These are phyloP conservation scores for Lecanoromycetidae sp. DNA, from an alignment of 2,329 filamentous ascomycete species.

Conservation along the genomic window DNA sequence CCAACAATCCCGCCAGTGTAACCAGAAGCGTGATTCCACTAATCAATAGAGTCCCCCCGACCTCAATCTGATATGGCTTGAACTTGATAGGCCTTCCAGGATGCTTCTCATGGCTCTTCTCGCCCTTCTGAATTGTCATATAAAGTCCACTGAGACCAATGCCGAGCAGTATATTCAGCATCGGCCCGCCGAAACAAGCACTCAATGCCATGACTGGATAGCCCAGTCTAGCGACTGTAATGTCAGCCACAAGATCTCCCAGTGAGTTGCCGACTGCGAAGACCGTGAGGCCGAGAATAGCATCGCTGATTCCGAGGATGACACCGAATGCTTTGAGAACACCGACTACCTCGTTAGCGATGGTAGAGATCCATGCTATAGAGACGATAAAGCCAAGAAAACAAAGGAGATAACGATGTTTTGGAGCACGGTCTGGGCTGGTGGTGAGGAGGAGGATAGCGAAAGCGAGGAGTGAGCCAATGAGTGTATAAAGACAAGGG, in stretches of 20 bases:
- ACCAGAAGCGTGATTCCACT: slow-evolving; percentile 72
- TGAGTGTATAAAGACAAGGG: slow-evolving; percentile 51
- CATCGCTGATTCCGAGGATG: slow-evolving; percentile 84
- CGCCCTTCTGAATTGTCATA: slow-evolving; percentile 64
- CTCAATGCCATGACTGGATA: slow-evolving; percentile 93
- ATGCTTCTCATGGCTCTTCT: slow-evolving; percentile 53
- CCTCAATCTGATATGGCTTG: slow-evolving; percentile 67
- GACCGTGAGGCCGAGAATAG: slow-evolving; percentile 84
- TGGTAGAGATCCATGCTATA: slow-evolving; percentile 93
- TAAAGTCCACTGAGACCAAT: slow-evolving; percentile 86
- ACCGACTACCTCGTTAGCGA: slow-evolving; percentile 90
- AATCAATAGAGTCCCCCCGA: slow-evolving; percentile 74
- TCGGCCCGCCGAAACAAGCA: slow-evolving; percentile 94
- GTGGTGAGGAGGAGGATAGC: slow-evolving; percentile 57
- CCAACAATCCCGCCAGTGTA: slow-evolving; percentile 64
- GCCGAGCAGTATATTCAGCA: slow-evolving; percentile 92
- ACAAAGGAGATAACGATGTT: slow-evolving; percentile 66
- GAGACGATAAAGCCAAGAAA: slow-evolving; percentile 83
- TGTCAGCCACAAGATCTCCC: slow-evolving; percentile 85
- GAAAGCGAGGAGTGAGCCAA: slow-evolving; percentile 57
- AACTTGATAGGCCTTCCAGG: slow-evolving; percentile 54
- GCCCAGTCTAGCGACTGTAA: slow-evolving; percentile 83
- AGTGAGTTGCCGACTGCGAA: slow-evolving; percentile 95
- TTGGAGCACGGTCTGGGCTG: slow-evolving; percentile 52
- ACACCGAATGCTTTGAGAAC: slow-evolving; percentile 88